Conservation (phyloP, 2,329 filamentous ascomycete genomes). For the Venturia asperata region DNA sequence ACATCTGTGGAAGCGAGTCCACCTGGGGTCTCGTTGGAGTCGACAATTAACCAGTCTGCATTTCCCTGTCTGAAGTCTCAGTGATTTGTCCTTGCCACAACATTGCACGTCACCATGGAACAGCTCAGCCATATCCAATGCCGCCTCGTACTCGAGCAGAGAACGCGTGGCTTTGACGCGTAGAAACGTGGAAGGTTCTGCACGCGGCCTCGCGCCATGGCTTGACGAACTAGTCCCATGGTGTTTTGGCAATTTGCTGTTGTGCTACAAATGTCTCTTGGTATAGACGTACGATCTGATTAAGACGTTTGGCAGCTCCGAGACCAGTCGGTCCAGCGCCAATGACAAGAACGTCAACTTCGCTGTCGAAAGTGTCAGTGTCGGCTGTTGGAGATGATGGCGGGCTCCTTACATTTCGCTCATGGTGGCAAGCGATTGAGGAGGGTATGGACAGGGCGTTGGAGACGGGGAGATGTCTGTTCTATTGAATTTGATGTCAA, state of each 20-base stretch:
- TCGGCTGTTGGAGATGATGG: background rate
- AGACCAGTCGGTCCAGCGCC: slow-evolving; percentile 95
- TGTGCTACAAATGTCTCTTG: background rate
- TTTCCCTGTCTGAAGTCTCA: slow-evolving; percentile 55
- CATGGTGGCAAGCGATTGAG: background rate
- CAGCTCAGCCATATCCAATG: background rate
- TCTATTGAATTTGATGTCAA: background rate
- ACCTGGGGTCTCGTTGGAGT: slow-evolving; percentile 84
- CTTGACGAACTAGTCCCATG: slow-evolving; percentile 19
- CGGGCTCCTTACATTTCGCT: background rate
- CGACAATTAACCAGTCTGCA: slow-evolving; percentile 92
- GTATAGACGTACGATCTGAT: slow-evolving; percentile 74
- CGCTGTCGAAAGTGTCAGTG: slow-evolving; percentile 43
- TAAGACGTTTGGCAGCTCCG: slow-evolving; percentile 93
- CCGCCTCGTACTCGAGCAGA: background rate
- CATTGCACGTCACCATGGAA: background rate
- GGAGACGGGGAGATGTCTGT: background rate
- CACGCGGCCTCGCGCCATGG: slow-evolving; percentile 17
- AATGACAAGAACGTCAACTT: slow-evolving; percentile 95
- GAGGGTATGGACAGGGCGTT: background rate
- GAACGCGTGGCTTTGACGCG: background rate
- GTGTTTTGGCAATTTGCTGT: slow-evolving; percentile 20
- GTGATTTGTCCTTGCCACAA: background rate
- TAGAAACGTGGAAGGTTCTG: background rate
- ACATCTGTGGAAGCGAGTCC: slow-evolving; percentile 93